A percentile compares a stretch with the other conserved stretches of the same genome.
Conservation (phyloP, 176 grass and related monocot genomes). For the Puya raimondii region DNA sequence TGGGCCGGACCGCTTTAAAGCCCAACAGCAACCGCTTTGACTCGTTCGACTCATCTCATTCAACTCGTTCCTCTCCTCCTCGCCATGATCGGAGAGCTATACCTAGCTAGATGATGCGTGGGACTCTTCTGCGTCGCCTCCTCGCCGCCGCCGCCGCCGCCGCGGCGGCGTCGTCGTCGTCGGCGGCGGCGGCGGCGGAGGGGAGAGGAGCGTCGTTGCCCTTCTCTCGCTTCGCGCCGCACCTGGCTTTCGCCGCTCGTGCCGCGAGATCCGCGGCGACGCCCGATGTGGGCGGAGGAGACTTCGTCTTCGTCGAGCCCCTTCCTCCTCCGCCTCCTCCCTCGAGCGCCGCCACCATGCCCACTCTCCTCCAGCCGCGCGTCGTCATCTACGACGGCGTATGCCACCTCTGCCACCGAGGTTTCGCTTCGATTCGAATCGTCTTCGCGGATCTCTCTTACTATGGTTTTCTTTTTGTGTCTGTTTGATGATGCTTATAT, state of each 20-base stretch:
- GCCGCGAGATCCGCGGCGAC: background rate
- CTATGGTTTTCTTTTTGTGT: background rate
- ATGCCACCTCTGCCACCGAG: slow-evolving; percentile 88
- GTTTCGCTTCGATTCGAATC: slow-evolving; percentile 18
- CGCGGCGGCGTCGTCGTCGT: no score
- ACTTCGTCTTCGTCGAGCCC: background rate
- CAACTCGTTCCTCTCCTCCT: no score
- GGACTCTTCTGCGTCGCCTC: no score
- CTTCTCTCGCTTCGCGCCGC: background rate
- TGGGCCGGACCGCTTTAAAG: no score
- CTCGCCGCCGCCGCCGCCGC: no score
- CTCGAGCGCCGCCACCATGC: slow-evolving; percentile 22
- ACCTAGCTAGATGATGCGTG: no score
- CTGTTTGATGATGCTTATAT: background rate
- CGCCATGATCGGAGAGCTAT: no score
- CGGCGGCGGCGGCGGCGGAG: no score
- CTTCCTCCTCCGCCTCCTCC: background rate
- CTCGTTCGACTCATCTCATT: no score
- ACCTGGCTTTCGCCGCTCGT: background rate
- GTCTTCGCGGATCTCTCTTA: background rate
- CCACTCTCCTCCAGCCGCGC: slow-evolving; percentile 71
- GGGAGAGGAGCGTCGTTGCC: background rate
- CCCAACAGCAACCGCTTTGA: no score
- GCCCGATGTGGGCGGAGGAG: background rate
- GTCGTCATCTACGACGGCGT: slow-evolving; percentile 97